phyloP scores from a whole-genome alignment of 768 basidiomycete species.

The Panellus pusillus region DNA sequence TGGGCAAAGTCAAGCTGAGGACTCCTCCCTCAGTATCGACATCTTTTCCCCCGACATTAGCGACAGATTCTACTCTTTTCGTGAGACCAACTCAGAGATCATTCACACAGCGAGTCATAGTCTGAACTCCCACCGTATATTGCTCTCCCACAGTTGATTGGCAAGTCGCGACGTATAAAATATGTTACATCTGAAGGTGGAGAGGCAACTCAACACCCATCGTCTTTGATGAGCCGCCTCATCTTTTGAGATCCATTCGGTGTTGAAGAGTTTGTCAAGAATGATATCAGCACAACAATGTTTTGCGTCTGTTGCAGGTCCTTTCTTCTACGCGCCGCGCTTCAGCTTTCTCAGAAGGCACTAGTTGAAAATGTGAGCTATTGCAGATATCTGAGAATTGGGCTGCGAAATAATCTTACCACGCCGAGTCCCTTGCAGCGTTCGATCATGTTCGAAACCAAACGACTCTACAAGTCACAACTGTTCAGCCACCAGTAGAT shows the following conservation, averaged over 20 bases:
- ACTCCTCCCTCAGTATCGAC: too few species aligned
- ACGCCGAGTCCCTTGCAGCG: neutral
- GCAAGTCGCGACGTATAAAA: neutral
- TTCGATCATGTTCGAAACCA: too few species aligned
- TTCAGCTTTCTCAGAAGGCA: neutral
- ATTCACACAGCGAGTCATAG: slow-evolving; percentile 12
- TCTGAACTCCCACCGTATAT: slow-evolving; percentile 9
- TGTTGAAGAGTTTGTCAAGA: too few species aligned
- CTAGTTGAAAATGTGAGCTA: neutral
- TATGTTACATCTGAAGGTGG: neutral
- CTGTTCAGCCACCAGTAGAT: too few species aligned
- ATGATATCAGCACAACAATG: too few species aligned
- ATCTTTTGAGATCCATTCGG: too few species aligned
- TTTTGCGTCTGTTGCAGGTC: too few species aligned
- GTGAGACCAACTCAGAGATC: neutral
- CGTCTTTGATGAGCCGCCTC: too few species aligned
- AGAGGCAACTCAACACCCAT: too few species aligned
- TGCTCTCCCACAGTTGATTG: slow-evolving; percentile 1
- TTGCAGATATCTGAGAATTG: neutral
- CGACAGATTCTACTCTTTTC: neutral
- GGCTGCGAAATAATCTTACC: neutral
- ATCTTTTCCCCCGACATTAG: too few species aligned
- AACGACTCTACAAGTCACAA: too few species aligned
- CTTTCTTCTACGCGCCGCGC: neutral
- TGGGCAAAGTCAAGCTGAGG: too few species aligned